These are phyloP conservation scores for Podospora bellae-mahoneyi DNA, from an alignment of 495 filamentous ascomycete genomes.

Conservation along the genomic window DNA sequence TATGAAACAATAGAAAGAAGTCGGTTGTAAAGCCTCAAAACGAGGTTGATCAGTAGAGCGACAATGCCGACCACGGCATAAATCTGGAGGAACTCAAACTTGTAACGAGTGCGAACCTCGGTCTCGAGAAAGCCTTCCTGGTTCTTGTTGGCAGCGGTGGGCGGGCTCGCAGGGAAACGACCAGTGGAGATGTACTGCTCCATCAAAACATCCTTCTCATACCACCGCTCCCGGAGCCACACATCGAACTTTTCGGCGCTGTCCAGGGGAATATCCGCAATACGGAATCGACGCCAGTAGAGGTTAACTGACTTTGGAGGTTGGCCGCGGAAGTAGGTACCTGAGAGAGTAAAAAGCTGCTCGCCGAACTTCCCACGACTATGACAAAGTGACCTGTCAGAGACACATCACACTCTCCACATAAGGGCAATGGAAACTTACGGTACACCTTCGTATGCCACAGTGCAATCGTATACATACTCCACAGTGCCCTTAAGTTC, in stretches of 20 bases:
- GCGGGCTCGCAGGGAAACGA: slow-evolving; percentile 55
- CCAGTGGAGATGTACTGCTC: slow-evolving; percentile 68
- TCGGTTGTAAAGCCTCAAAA: slow-evolving; percentile 29
- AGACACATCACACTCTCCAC: slow-evolving; percentile 13
- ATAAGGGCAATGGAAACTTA: slow-evolving; percentile 39
- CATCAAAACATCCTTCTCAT: slow-evolving; percentile 73
- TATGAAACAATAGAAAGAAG: slow-evolving; percentile 10
- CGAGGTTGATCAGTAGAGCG: slow-evolving; percentile 34
- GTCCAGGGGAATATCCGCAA: slow-evolving; percentile 64
- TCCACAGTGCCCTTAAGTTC: slow-evolving; percentile 69
- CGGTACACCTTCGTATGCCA: slow-evolving; percentile 80
- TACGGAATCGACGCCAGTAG: slow-evolving; percentile 71
- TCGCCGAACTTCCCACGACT: slow-evolving; percentile 71
- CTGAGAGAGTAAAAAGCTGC: slow-evolving; percentile 67
- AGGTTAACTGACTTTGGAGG: slow-evolving; percentile 83
- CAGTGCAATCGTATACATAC: slow-evolving; percentile 81
- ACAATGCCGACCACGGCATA: slow-evolving; percentile 43
- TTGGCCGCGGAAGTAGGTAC: slow-evolving; percentile 71
- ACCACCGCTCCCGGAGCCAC: slow-evolving; percentile 76
- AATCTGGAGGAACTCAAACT: slow-evolving; percentile 51
- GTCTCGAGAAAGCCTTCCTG: slow-evolving; percentile 45
- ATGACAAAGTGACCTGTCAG: slow-evolving; percentile 10
- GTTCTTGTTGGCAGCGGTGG: slow-evolving; percentile 31
- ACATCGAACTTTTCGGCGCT: slow-evolving; percentile 59
- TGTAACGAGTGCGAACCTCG: slow-evolving; percentile 43